Conservation (phyloP, 1,139 yeast species). For the Blastobotrys indianensis region DNA sequence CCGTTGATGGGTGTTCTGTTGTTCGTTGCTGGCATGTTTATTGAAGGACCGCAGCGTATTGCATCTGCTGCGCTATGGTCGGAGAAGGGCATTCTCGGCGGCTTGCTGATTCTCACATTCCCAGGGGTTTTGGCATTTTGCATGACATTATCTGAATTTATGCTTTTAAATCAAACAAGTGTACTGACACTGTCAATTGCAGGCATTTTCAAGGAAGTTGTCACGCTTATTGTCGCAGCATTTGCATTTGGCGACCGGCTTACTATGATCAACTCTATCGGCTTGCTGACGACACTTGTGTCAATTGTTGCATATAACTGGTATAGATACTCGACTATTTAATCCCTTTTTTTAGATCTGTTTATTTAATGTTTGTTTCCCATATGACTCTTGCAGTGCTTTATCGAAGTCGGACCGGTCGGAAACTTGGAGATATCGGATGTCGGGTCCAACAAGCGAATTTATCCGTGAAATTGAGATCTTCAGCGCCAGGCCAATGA, state of each 20-base stretch:
- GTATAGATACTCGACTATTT: conserved; percentile 17
- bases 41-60: conserved; percentile 63
- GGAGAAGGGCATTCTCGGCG: conserved; percentile 47
- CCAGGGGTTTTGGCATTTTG: conserved; percentile 87
- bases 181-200: conserved; percentile 84
- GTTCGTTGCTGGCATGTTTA: conserved; percentile 50
- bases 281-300: conserved; percentile 64
- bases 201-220: conserved; percentile 85
- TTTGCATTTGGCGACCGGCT: conserved; percentile 70
- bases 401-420: too few species aligned
- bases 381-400: background rate
- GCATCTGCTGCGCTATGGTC: conserved; percentile 56
- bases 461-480: too few species aligned
- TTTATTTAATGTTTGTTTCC: background rate
- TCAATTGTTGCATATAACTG: conserved; percentile 78
- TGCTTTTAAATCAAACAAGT: conserved; percentile 72
- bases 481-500: too few species aligned
- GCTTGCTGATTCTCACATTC: conserved; percentile 54
- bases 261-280: conserved; percentile 62
- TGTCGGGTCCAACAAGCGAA: too few species aligned
- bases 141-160: conserved; percentile 87
- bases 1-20: conserved; percentile 74
- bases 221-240: conserved; percentile 70
- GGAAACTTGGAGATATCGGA: too few species aligned
- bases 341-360: background rate